phyloP scores from a whole-genome alignment of 306 rosid species.

The Quercus alba region DNA sequence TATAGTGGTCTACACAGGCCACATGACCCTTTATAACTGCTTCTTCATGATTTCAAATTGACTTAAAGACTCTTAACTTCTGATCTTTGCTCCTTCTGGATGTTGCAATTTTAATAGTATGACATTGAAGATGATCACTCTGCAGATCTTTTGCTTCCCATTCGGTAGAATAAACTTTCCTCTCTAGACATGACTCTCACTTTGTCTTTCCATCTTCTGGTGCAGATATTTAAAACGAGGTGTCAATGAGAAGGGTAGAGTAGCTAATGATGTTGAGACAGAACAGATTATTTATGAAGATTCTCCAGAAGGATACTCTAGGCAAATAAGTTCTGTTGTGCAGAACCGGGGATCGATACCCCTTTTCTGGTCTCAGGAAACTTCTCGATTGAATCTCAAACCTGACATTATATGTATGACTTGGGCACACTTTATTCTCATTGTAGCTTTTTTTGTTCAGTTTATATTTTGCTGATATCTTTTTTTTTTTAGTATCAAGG shows the following conservation, averaged over 20 bases:
- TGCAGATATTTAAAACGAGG: conserved; percentile 94
- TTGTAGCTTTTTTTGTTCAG: conserved; percentile 2
- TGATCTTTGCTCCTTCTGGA: conserved; percentile 2
- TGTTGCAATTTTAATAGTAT: background rate
- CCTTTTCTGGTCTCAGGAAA: conserved; percentile 96
- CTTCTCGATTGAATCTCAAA: conserved; percentile 80
- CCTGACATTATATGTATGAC: conserved; percentile 85
- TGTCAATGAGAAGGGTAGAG: conserved; percentile 93
- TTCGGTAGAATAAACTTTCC: background rate
- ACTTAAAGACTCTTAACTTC: background rate
- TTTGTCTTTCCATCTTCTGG: conserved; percentile 24
- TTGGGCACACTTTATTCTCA: conserved; percentile 8
- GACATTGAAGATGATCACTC: background rate
- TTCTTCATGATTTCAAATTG: conserved; percentile 8
- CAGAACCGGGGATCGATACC: conserved; percentile 97
- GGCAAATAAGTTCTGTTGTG: conserved; percentile 86
- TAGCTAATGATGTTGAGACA: conserved; percentile 98
- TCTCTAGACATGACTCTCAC: conserved; percentile 10
- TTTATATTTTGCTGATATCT: conserved; percentile 22
- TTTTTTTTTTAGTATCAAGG: conserved; percentile 53
- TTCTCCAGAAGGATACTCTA: conserved; percentile 54
- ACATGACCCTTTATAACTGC: background rate
- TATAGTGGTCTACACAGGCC: background rate
- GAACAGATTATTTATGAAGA: conserved; percentile 78
- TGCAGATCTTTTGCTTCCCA: background rate